These are phyloP conservation scores for Allantophomopsis lycopodina DNA, from an alignment of 2,329 filamentous ascomycete species.

Conservation along the genomic window DNA sequence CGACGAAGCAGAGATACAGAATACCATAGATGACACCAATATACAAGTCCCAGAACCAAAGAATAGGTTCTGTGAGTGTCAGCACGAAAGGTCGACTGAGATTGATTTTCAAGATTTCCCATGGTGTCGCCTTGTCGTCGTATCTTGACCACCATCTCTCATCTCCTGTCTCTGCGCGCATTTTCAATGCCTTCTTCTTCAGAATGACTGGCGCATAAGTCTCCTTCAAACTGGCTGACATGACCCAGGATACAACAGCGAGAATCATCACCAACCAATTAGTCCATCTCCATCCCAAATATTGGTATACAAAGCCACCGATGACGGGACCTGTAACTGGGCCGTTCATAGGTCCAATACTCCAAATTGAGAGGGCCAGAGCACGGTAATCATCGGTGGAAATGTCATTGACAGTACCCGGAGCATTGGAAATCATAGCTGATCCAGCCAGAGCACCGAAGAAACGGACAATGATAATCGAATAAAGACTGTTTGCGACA, in stretches of 20 bases:
- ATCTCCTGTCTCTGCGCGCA: conserved; percentile 57
- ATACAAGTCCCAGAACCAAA: conserved; percentile 57
- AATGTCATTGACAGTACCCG: conserved; percentile 73
- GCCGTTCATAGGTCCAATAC: conserved; percentile 74
- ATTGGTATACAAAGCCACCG: conserved; percentile 66
- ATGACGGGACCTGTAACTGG: conserved; percentile 53
- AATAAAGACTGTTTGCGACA: conserved; percentile 50
- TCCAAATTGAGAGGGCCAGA: conserved; percentile 73
- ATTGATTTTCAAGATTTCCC: conserved; percentile 57
- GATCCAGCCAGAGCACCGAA: conserved; percentile 61
- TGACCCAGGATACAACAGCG: conserved; percentile 42
- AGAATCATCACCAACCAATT: conserved; percentile 72
- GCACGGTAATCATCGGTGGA: conserved; percentile 69
- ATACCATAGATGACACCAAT: conserved; percentile 73
- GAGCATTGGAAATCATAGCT: conserved; percentile 72
- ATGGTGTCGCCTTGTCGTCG: conserved; percentile 55
- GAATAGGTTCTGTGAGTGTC: conserved; percentile 68
- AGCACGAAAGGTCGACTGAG: conserved; percentile 67
- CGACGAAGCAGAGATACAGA: conserved; percentile 80
- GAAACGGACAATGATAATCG: conserved; percentile 61
- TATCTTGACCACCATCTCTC: conserved; percentile 68
- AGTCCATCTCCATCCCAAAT: conserved; percentile 78
- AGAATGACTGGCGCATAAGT: conserved; percentile 65
- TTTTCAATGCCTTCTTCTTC: conserved; percentile 46
- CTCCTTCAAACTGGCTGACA: conserved; percentile 51